These are phyloP conservation scores for Cyclocybe cylindracea DNA, from an alignment of 768 basidiomycete species.

Conservation along the genomic window DNA sequence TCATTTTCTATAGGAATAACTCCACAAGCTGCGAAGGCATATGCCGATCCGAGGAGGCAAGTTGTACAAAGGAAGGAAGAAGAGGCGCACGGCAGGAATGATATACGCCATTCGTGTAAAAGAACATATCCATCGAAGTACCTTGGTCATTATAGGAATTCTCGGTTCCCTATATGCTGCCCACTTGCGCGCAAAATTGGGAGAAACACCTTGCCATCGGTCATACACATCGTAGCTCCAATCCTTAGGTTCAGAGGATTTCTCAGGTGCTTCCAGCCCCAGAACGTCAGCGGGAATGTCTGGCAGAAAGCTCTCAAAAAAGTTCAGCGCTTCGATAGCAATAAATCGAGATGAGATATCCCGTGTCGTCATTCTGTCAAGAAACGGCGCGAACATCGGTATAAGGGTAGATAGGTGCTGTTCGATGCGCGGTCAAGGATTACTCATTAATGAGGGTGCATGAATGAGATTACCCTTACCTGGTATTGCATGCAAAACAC, in stretches of 20 bases:
- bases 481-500: conserved; percentile 5
- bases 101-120: neutral
- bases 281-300: neutral
- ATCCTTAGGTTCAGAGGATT: neutral
- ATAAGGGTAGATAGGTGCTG: conserved; percentile 20
- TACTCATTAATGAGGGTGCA: conserved; percentile 12
- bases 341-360: no score
- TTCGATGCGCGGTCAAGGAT: conserved; percentile 13
- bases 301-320: conserved; percentile 17
- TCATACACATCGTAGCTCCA: conserved; percentile 9
- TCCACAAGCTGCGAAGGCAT: no score
- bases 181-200: conserved; percentile 16
- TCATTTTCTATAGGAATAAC: no score
- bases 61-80: no score
- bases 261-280: neutral
- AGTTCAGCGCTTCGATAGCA: no score
- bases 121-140: conserved; percentile 3
- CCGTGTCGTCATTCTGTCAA: no score
- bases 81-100: neutral
- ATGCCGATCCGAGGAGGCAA: no score
- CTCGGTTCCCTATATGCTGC: conserved; percentile 11
- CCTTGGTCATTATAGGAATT: neutral
- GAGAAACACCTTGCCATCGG: conserved; percentile 18
- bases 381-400: no score
- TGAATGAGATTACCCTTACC: conserved; percentile 4